These are phyloP conservation scores for Metschnikowia picachoensis DNA, from an alignment of 805 yeast genomes.

Conservation along the genomic window DNA sequence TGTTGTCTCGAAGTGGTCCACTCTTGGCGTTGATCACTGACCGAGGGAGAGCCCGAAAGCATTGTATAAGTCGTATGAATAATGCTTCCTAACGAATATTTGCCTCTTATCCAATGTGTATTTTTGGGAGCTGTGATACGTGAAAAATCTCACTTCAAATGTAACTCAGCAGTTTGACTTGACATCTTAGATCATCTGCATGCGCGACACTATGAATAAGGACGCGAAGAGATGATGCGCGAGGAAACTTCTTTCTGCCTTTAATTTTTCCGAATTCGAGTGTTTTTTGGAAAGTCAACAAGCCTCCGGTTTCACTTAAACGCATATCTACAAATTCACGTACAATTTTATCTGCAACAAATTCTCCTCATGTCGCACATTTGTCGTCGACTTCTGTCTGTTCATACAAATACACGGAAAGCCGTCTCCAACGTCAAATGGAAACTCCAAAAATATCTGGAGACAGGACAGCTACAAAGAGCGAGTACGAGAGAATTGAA, in stretches of 20 bases:
- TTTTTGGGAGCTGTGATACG: too few relatives aligned
- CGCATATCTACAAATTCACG: too few relatives aligned
- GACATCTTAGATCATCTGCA: too few relatives aligned
- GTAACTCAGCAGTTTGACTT: too few relatives aligned
- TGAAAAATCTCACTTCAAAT: too few relatives aligned
- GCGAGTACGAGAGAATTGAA: conserved; percentile 18
- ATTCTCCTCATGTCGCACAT: not conserved
- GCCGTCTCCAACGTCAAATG: conserved; percentile 11
- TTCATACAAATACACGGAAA: not conserved
- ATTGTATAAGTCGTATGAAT: too few relatives aligned
- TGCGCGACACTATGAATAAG: not conserved
- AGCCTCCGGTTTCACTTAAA: not conserved
- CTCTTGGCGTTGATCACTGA: conserved; percentile 41
- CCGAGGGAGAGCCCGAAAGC: too few relatives aligned
- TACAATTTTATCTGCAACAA: not conserved
- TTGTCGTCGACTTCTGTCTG: conserved; percentile 1
- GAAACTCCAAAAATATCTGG: conserved; percentile 26
- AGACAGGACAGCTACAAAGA: conserved; percentile 26
- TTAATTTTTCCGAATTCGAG: not conserved
- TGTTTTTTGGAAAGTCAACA: not conserved
- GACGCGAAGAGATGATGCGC: conserved; percentile 2
- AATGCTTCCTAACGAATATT: too few relatives aligned
- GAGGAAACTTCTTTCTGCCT: not conserved
- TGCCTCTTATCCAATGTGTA: too few relatives aligned
- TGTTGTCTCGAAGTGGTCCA: conserved; percentile 54